Evolutionary conservation across 2,329 filamentous ascomycete species (phyloP).

Genomic region (Ophiocordyceps polyrhachis-furcata): DNA sequence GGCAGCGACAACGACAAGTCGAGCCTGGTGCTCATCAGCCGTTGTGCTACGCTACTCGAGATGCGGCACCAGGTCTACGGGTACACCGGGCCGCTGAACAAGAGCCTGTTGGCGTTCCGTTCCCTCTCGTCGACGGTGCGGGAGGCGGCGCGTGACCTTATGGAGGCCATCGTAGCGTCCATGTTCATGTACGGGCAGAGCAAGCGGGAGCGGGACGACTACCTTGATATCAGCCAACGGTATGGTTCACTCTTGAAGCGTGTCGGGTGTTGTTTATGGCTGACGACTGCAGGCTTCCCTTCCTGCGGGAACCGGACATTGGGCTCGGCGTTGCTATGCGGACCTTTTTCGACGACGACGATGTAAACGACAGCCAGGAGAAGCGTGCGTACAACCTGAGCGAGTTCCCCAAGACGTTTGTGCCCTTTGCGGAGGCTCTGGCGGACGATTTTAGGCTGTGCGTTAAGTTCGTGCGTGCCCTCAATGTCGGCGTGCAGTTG

Average conservation of each 20-base stretch:
- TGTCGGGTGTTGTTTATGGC: background rate
- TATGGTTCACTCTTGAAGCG: background rate
- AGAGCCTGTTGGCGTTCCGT: conserved; percentile 73
- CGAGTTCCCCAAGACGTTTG: conserved; percentile 32
- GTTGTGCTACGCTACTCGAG: conserved; percentile 66
- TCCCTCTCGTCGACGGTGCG: conserved; percentile 68
- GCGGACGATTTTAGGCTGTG: conserved; percentile 39
- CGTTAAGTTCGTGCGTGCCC: conserved; percentile 37
- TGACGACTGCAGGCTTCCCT: conserved; percentile 34
- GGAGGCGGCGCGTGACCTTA: conserved; percentile 58
- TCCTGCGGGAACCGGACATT: conserved; percentile 51
- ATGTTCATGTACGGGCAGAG: conserved; percentile 70
- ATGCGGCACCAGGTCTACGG: conserved; percentile 70
- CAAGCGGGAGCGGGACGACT: conserved; percentile 48
- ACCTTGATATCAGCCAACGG: conserved; percentile 52
- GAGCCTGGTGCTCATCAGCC: conserved; percentile 65
- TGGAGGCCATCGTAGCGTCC: conserved; percentile 65
- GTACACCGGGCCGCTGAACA: conserved; percentile 85
- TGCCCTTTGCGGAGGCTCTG: conserved; percentile 40
- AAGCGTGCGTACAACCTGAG: conserved; percentile 23
- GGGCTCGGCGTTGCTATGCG: conserved; percentile 64
- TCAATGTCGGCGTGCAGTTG: conserved; percentile 37
- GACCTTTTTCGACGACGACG: conserved; percentile 58
- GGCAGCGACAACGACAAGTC: conserved; percentile 54
- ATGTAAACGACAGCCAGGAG: conserved; percentile 33